Evolutionary conservation across 2,329 filamentous ascomycete genomes (phyloP).

Genomic region (Aspergillus aculeatinus): DNA sequence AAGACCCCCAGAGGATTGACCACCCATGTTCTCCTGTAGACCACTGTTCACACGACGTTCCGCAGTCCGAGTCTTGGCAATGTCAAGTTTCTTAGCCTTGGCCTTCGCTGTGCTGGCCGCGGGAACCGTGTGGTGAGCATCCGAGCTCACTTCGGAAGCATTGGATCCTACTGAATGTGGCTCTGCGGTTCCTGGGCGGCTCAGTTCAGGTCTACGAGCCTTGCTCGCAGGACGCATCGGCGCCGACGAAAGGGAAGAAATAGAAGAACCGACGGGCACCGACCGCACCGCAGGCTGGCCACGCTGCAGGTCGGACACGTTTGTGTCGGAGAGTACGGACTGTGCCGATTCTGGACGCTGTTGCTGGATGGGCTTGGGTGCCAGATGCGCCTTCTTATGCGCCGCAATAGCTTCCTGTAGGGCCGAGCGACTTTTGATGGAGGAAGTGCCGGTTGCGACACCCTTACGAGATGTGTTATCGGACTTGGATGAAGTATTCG

Average conservation of each 20-base stretch:
- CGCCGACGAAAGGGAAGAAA: slow-evolving; percentile 56
- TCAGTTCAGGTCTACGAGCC: slow-evolving; percentile 38
- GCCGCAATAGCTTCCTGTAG: slow-evolving; percentile 82
- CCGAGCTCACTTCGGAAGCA: slow-evolving; percentile 51
- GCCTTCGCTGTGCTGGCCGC: slow-evolving; percentile 25
- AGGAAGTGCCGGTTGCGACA: slow-evolving; percentile 19
- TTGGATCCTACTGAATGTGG: slow-evolving; percentile 45
- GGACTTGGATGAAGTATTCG: slow-evolving; percentile 33
- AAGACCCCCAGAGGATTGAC: not conserved
- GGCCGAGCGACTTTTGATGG: slow-evolving; percentile 48
- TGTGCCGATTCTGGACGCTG: slow-evolving; percentile 60
- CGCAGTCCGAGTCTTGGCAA: slow-evolving; percentile 30
- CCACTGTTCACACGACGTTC: slow-evolving; percentile 18
- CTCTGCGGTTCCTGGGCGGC: slow-evolving; percentile 36
- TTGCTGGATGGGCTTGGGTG: slow-evolving; percentile 40
- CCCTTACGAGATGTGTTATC: slow-evolving; percentile 20
- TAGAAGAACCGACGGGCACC: slow-evolving; percentile 36
- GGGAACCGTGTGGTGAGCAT: slow-evolving; percentile 12
- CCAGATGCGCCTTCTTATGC: slow-evolving; percentile 63
- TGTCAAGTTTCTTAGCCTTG: slow-evolving; percentile 35
- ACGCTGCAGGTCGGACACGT: slow-evolving; percentile 24
- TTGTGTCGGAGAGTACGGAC: slow-evolving; percentile 28
- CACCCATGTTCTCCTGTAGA: not conserved
- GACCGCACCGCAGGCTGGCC: slow-evolving; percentile 42
- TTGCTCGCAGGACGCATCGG: slow-evolving; percentile 53